Evolutionary conservation across 345 rosid genomes (phyloP), one percentile per base, ranked within the genome.

Genomic region (Arabidopsis suecica): DNA sequence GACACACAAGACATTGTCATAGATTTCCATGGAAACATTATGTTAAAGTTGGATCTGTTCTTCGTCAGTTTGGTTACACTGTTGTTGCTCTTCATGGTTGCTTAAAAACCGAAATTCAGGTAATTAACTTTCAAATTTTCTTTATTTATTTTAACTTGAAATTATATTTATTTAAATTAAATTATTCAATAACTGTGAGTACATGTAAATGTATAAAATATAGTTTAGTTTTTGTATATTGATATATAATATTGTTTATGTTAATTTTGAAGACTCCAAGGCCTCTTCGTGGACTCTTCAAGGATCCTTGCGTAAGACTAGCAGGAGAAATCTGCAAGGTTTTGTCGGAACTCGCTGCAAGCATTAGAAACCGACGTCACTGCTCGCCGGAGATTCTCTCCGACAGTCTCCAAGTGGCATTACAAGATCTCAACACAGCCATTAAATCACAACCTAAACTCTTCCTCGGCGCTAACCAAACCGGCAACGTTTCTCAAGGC

Each of bases 81-180:
- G 81, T 87, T 50, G 94, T 88, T 7, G 92, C 96, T 69, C 82
- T 92, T 16, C 97, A 92, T 70, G 97, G 93, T 34, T 88, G 97
- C 70, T 80, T 92, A 67, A 86, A 73, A 41, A 81, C 91, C 3
- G 93, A 92, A 75, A 89, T 92, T 78, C 91, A 89, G 93, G 97
- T 56, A 32, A 32, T 6, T 57, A 28, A 28, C 30, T 28, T 3
- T 6, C 3, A 12, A 28, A 6, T 0, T 1, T 3, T 30, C 10
- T 1, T 9, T 20, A 9, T 1, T 51, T 23, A 4, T 53, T 11
- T 25, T 5, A 6, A 45, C 8, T 45, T 5, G 36, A 33, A 33
- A 6, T 33, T 5, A n/a, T 13, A 44, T 5, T 33, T 33, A 33
- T 7, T 33, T 44, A 11, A 42, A 42, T 42, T 4, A 42, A 38